Evolutionary conservation across 2,329 filamentous ascomycete species (phyloP).

Genomic region (Pseudogymnoascus sp.): DNA sequence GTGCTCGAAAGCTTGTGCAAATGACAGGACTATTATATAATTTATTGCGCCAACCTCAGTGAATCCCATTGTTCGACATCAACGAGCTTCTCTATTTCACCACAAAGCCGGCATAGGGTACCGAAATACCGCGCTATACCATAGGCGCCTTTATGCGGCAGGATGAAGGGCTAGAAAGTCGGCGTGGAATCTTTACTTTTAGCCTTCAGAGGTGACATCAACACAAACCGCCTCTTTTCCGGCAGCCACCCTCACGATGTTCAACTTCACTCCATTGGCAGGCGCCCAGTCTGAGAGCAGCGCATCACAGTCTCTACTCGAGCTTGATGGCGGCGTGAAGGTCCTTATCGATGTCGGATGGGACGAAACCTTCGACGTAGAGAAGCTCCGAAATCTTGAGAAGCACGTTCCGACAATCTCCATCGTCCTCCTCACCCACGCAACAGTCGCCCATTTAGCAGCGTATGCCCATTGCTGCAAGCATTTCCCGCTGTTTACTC

Average conservation of each 20-base stretch:
- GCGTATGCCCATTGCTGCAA: slow-evolving; percentile 97
- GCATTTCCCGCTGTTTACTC: slow-evolving; percentile 82
- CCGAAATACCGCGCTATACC: neutral
- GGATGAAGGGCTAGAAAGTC: neutral
- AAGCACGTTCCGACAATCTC: slow-evolving; percentile 91
- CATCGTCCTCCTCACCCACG: slow-evolving; percentile 87
- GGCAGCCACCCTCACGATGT: slow-evolving; percentile 53
- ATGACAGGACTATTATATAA: slow-evolving; percentile 4
- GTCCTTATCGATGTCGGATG: slow-evolving; percentile 91
- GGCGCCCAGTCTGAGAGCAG: slow-evolving; percentile 81
- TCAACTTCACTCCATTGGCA: slow-evolving; percentile 87
- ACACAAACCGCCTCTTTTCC: neutral
- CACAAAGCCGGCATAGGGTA: neutral
- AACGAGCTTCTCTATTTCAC: neutral
- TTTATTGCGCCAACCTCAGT: slow-evolving; percentile 6
- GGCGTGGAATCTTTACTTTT: slow-evolving; percentile 2
- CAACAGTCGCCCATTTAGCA: slow-evolving; percentile 82
- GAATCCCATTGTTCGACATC: neutral
- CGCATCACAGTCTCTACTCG: slow-evolving; percentile 89
- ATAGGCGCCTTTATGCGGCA: slow-evolving; percentile 2
- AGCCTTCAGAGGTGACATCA: neutral
- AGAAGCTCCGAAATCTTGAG: slow-evolving; percentile 79
- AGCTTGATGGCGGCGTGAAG: slow-evolving; percentile 95
- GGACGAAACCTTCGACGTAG: slow-evolving; percentile 83
- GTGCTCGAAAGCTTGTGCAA: slow-evolving; percentile 3